Percentiles rank a stretch among this genome's conserved stretches.
phyloP scores from a whole-genome alignment of 2,329 filamentous ascomycete genomes.

The Dothideomycetidae sp. region DNA sequence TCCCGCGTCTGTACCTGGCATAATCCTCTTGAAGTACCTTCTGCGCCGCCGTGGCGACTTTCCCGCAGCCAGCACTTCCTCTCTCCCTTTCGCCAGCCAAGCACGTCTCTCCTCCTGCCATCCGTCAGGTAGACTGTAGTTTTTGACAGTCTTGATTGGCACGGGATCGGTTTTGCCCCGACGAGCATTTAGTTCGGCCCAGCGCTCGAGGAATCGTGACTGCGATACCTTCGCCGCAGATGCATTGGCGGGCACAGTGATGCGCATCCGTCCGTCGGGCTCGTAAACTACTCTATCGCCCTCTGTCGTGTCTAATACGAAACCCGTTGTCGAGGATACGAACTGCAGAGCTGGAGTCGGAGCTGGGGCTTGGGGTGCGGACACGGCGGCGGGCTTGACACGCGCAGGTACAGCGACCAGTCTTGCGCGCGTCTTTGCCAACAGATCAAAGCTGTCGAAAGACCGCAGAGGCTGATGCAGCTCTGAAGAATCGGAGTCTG shows the following conservation, averaged over 20 bases:
- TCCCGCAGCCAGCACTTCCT: no score
- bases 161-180: conserved; percentile 26
- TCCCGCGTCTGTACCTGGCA: no score
- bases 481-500: conserved; percentile 23
- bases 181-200: conserved; percentile 28
- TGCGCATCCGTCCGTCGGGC: conserved; percentile 7
- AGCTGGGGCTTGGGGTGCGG: conserved; percentile 12
- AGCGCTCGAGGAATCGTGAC: conserved; percentile 26
- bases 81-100: conserved; percentile 7
- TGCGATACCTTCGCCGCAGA: conserved; percentile 13
- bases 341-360: conserved; percentile 10
- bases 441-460: conserved; percentile 49
- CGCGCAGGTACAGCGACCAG: conserved; percentile 53
- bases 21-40: not conserved
- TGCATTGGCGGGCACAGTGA: conserved; percentile 10
- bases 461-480: conserved; percentile 38
- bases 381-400: conserved; percentile 23
- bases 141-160: conserved; percentile 17
- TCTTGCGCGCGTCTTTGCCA: conserved; percentile 56
- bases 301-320: not conserved
- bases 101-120: conserved; percentile 11
- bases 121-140: conserved; percentile 13
- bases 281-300: conserved; percentile 10
- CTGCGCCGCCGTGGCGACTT: conserved; percentile 1
- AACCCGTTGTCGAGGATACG: conserved; percentile 5